phyloP scores from a whole-genome alignment of 495 filamentous ascomycete genomes.

The Penicillium riverlandense region DNA sequence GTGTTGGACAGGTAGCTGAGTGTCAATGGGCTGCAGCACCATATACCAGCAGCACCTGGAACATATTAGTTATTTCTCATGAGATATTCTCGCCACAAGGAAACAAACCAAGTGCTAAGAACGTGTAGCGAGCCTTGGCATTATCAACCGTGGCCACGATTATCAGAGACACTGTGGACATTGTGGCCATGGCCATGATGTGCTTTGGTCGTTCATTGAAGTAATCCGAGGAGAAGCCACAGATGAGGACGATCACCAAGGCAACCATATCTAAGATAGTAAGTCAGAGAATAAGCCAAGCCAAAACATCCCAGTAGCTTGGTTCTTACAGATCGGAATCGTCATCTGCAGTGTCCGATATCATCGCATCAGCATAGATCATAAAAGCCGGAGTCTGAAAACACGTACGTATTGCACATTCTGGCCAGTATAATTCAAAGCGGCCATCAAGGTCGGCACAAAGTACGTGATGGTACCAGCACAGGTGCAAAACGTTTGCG shows the following conservation, averaged over 20 bases:
- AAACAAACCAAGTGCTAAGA: conserved; percentile 1
- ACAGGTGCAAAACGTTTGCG: conserved; percentile 2
- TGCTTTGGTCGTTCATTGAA: conserved; percentile 3
- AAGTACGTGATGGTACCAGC: conserved; percentile 4
- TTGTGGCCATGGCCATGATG: conserved; percentile 4
- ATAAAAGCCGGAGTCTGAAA: background rate
- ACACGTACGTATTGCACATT: conserved; percentile 2
- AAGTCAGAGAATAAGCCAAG: conserved; percentile 1
- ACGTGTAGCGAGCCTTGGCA: conserved; percentile 2
- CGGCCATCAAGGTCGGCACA: conserved; percentile 2
- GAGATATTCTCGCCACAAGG: background rate
- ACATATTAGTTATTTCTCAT: background rate
- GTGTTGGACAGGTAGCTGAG: conserved; percentile 6
- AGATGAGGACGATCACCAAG: conserved; percentile 3
- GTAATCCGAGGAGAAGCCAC: conserved; percentile 2
- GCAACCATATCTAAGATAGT: conserved; percentile 1
- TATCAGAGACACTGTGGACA: conserved; percentile 2
- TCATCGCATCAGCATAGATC: background rate
- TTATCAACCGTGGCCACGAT: conserved; percentile 1
- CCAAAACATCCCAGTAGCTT: background rate
- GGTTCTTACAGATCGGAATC: conserved; percentile 2
- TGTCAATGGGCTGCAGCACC: conserved; percentile 5
- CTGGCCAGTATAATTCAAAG: conserved; percentile 2
- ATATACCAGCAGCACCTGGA: conserved; percentile 2
- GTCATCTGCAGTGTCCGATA: conserved; percentile 1